Evolutionary conservation across 495 filamentous ascomycete species (phyloP), one percentile per base, ranked within the genome.

Genomic region (Aspergillus wentii): DNA sequence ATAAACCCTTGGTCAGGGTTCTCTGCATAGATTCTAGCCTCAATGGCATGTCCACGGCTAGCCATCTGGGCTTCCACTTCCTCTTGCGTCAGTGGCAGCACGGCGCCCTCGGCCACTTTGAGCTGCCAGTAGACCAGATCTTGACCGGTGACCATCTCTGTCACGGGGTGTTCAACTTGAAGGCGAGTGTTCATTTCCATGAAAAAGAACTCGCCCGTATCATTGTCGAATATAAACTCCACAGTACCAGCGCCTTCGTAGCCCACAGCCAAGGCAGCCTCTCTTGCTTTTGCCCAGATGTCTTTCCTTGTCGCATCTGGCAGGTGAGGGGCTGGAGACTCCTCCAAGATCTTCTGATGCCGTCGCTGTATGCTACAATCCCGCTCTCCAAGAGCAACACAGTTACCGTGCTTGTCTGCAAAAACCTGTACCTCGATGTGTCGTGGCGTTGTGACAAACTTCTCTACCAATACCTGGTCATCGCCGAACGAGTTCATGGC

Each of bases 161-260:
- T 97, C 15, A 97, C 92, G 7, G 92, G 94, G 49, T 99, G 92
- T 61, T 98, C 92, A 16, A 98, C 92, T 57, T 98, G 92, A 7
- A 98, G 72, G 35, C 92, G 76, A 0, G 92, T 96, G 64, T 98
- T 98, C 92, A 97, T 97, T 64, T 98, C 92, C 92, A 98, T 97
- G 64, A 99, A 99, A 69, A 87, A 99, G 62, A 97, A 97, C 30
- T 90, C 74, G 6, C 84, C 86, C 0, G 82, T 83, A 43, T 96
- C 94, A 51, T 92, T 94, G 68, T 99, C 94, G 40, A 99, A 90
- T 41, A 99, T 99, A 59, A 96, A 98, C 57, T 99, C 92, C 5
- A 99, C 92, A 0, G 92, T 99, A 3, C 92, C 92, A 15, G 92
- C 92, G 15, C 92, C 94, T 51, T 94, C 86, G 51, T 99, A 99